Percentiles rank a stretch among this genome's conserved stretches.
Evolutionary conservation across 2,329 filamentous ascomycete species (phyloP).

Genomic region (Cytospora leucostoma): DNA sequence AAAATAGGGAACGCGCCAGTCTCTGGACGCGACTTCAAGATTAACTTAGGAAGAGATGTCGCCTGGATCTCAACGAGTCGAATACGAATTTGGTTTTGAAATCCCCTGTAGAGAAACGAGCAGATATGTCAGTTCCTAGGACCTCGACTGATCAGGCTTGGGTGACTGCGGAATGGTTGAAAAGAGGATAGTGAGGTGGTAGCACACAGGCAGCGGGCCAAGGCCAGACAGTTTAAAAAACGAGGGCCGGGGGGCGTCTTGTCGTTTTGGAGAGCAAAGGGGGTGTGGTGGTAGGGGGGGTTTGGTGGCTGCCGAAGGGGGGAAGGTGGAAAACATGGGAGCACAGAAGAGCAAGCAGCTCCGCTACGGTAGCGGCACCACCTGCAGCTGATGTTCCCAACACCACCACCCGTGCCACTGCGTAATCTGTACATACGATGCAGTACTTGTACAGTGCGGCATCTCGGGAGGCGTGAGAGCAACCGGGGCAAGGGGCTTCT

Average conservation of each 20-base stretch:
- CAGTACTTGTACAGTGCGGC: slow-evolving; percentile 24
- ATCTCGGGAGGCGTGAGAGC: slow-evolving; percentile 4
- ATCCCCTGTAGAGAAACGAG: slow-evolving; percentile 44
- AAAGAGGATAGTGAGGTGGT: slow-evolving; percentile 54
- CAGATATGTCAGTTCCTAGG: slow-evolving; percentile 41
- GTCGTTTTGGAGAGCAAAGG: slow-evolving; percentile 22
- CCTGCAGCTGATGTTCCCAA: slow-evolving; percentile 32
- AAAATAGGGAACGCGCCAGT: slow-evolving; percentile 5
- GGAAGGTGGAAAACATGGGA: slow-evolving; percentile 33
- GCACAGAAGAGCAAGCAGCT: slow-evolving; percentile 23
- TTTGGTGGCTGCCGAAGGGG: slow-evolving; percentile 33
- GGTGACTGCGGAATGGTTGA: slow-evolving; percentile 51
- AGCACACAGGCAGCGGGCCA: slow-evolving; percentile 48
- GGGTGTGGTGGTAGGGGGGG: slow-evolving; percentile 21
- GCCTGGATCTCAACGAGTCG: slow-evolving; percentile 31
- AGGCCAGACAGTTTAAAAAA: slow-evolving; percentile 43
- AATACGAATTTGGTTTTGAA: slow-evolving; percentile 40
- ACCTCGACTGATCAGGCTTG: slow-evolving; percentile 48
- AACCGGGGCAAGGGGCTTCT: slow-evolving; percentile 23
- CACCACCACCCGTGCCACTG: slow-evolving; percentile 27
- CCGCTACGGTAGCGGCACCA: slow-evolving; percentile 29
- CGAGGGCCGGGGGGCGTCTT: slow-evolving; percentile 36
- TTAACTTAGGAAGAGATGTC: slow-evolving; percentile 23
- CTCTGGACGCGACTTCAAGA: slow-evolving; percentile 18
- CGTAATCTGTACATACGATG: slow-evolving; percentile 7